Conservation (phyloP, 352 stramenopile genomes). For the Achlya hypogyna region DNA sequence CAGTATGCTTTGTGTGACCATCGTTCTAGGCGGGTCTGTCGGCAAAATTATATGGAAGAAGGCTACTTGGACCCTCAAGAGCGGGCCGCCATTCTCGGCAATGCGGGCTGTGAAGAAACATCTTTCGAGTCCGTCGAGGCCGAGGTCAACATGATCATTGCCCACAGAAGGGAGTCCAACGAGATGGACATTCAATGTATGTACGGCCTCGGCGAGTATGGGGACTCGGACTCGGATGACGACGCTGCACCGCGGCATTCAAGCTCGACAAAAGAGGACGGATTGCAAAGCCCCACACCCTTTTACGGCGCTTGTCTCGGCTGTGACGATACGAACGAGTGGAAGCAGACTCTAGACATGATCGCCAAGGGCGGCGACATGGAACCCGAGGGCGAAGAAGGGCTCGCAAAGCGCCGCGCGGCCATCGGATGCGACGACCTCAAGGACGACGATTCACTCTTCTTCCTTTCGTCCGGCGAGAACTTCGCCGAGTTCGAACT, state of each 20-base stretch:
- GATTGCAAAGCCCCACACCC: constrained; percentile 2
- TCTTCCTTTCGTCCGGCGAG: constrained; percentile 8
- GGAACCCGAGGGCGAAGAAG: not conserved
- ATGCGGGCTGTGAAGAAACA: constrained; percentile 61
- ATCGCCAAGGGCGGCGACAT: constrained; percentile 15
- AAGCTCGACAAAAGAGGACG: not conserved
- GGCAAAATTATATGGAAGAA: constrained; percentile 82
- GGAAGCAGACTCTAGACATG: constrained; percentile 19
- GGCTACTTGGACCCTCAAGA: constrained; percentile 72
- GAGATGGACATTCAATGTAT: constrained; percentile 75
- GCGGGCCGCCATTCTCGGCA: constrained; percentile 63
- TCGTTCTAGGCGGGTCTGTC: constrained; percentile 45
- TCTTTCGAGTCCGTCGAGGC: constrained; percentile 64
- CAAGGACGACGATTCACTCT: constrained; percentile 8
- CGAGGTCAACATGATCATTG: constrained; percentile 77
- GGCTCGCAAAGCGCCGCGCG: not conserved
- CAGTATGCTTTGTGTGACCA: not conserved
- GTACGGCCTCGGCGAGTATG: constrained; percentile 37
- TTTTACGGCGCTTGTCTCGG: constrained; percentile 12
- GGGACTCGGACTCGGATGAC: not conserved
- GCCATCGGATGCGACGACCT: not conserved
- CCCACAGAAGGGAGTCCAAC: constrained; percentile 69
- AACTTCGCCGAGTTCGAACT: constrained; percentile 13
- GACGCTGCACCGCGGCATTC: not conserved
- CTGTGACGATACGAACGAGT: constrained; percentile 10